phyloP scores from a whole-genome alignment of 108 stramenopile species.

The Nitzschia sp. region DNA sequence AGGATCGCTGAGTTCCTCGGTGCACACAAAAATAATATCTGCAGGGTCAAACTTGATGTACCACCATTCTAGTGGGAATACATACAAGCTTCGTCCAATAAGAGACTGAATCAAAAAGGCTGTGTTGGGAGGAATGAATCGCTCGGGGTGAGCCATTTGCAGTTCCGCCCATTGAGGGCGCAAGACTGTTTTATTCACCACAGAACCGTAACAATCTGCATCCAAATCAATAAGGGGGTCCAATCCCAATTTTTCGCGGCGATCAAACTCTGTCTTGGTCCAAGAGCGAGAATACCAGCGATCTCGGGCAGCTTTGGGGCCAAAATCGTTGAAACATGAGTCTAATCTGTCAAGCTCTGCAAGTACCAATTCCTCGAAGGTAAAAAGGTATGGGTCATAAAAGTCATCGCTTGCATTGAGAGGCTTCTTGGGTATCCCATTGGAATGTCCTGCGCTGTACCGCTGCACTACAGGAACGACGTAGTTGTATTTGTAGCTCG shows the following conservation, averaged over 20 bases:
- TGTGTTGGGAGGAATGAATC: slow-evolving; percentile 51
- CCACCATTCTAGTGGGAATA: slow-evolving; percentile 86
- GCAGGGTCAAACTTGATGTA: slow-evolving; percentile 53
- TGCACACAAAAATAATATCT: slow-evolving; percentile 69
- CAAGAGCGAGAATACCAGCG: slow-evolving; percentile 25
- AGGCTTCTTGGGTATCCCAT: slow-evolving; percentile 40
- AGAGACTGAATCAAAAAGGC: slow-evolving; percentile 65
- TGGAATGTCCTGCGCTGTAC: slow-evolving; percentile 39
- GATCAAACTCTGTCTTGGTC: slow-evolving; percentile 30
- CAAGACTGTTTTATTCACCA: slow-evolving; percentile 43
- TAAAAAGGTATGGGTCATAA: slow-evolving; percentile 56
- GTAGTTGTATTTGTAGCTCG: slow-evolving; percentile 81
- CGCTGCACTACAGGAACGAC: slow-evolving; percentile 52
- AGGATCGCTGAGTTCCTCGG: slow-evolving; percentile 65
- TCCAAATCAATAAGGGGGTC: slow-evolving; percentile 70
- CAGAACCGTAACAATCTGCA: slow-evolving; percentile 61
- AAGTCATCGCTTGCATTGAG: slow-evolving; percentile 37
- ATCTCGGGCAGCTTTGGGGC: slow-evolving; percentile 12
- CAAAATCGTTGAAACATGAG: slow-evolving; percentile 48
- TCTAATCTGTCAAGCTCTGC: slow-evolving; percentile 66
- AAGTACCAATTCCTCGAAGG: slow-evolving; percentile 73
- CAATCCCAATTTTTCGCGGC: slow-evolving; percentile 35
- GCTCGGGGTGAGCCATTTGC: slow-evolving; percentile 51
- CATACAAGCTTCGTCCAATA: slow-evolving; percentile 72
- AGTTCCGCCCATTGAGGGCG: slow-evolving; percentile 68